Conservation (phyloP, 805 yeast species). For the Ogataea saltuana region DNA sequence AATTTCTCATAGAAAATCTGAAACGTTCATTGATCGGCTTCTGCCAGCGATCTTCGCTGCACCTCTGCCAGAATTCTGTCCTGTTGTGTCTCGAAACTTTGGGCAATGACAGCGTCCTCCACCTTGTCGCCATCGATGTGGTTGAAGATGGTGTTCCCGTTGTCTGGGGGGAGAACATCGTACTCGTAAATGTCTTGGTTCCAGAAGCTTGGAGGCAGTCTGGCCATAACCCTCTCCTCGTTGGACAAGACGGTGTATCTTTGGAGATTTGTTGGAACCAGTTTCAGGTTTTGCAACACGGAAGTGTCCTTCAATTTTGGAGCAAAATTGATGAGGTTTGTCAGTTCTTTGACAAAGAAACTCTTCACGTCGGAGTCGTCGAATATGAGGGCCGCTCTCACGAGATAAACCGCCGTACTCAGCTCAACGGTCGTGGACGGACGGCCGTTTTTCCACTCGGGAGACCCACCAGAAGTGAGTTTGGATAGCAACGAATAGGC, state of each 20-base stretch:
- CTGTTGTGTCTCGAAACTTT: conserved; percentile 27
- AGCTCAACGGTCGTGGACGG: conserved; percentile 39
- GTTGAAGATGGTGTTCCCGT: conserved; percentile 45
- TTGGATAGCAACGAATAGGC: conserved; percentile 50
- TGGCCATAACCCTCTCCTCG: conserved; percentile 70
- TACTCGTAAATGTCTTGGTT: conserved; percentile 63
- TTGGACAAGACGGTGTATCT: conserved; percentile 72
- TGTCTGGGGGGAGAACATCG: conserved; percentile 69
- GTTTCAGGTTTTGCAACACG: conserved; percentile 23
- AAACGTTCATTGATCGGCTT: no score
- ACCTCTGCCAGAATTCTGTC: conserved; percentile 14
- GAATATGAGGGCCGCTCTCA: conserved; percentile 59
- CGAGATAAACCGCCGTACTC: conserved; percentile 57
- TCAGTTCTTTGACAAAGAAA: conserved; percentile 37
- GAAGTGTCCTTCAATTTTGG: conserved; percentile 20
- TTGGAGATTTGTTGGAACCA: conserved; percentile 61
- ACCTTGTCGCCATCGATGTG: conserved; percentile 49
- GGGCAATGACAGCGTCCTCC: conserved; percentile 40
- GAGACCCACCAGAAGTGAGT: conserved; percentile 40
- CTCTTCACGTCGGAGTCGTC: conserved; percentile 44
- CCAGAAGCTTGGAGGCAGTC: conserved; percentile 64
- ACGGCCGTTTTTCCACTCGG: conserved; percentile 29
- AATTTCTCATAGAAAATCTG: no score
- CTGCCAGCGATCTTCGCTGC: neutral
- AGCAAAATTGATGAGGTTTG: conserved; percentile 16